Percentiles rank a stretch among this genome's conserved stretches.
Conservation (phyloP, 441 rosid genomes). For the Gossypium schwendimanii region DNA sequence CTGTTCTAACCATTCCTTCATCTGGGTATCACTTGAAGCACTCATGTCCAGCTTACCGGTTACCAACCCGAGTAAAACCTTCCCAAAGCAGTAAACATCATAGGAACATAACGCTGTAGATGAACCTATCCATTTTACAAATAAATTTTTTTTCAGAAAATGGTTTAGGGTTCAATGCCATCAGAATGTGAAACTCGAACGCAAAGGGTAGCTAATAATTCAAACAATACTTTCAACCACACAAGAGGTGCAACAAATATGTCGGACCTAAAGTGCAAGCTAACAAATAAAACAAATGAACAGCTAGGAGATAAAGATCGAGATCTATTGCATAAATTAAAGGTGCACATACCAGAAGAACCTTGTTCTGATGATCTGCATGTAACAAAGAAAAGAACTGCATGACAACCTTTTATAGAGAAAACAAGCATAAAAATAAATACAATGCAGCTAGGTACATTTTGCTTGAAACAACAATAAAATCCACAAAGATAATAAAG, state of each 20-base stretch:
- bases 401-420: conserved; percentile 17
- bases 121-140: conserved; percentile 36
- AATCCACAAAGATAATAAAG: background rate
- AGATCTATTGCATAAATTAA: conserved; percentile 2
- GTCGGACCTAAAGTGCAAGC: background rate
- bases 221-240: background rate
- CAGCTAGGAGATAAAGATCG: conserved; percentile 1
- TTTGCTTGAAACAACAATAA: background rate
- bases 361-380: conserved; percentile 75
- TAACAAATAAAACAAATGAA: background rate
- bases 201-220: background rate
- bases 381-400: conserved; percentile 16
- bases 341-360: conserved; percentile 49
- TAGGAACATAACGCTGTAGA: conserved; percentile 54
- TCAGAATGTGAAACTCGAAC: background rate
- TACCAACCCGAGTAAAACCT: conserved; percentile 89
- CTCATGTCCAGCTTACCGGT: conserved; percentile 89
- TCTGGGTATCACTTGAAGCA: conserved; percentile 42
- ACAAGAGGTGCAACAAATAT: background rate
- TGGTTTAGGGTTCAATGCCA: background rate
- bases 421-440: conserved; percentile 7
- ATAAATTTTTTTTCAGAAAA: conserved; percentile 13
- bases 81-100: conserved; percentile 95
- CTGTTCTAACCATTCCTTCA: conserved; percentile 69
- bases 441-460: background rate